phyloP scores from a whole-genome alignment of 805 yeast species.

The Blastobotrys chiropterorum region DNA sequence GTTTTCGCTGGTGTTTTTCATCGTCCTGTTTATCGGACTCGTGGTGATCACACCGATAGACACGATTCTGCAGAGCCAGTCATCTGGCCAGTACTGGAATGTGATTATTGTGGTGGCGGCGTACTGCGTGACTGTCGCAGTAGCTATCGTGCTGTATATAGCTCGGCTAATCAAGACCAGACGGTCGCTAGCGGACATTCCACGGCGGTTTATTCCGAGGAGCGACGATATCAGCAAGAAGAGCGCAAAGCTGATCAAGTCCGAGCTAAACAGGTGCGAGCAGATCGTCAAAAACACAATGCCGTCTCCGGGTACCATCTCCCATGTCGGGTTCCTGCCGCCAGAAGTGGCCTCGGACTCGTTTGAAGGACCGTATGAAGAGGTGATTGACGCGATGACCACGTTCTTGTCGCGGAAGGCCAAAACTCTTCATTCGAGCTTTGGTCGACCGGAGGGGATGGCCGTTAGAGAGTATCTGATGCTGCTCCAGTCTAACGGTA shows the following conservation, averaged over 20 bases:
- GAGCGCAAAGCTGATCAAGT: constrained; percentile 36
- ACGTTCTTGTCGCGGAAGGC: constrained; percentile 30
- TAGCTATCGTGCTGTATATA: constrained; percentile 46
- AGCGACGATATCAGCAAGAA: constrained; percentile 51
- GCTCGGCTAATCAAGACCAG: constrained; percentile 54
- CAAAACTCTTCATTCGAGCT: constrained; percentile 34
- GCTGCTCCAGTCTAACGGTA: constrained; percentile 31
- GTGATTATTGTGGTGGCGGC: constrained; percentile 75
- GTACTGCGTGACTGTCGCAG: constrained; percentile 51
- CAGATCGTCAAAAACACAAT: constrained; percentile 36
- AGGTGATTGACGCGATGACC: constrained; percentile 21
- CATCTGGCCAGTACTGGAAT: constrained; percentile 64
- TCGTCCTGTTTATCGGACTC: constrained; percentile 43
- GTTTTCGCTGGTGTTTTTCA: constrained; percentile 25
- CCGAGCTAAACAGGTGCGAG: constrained; percentile 39
- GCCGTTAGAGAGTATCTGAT: constrained; percentile 42
- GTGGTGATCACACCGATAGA: constrained; percentile 74
- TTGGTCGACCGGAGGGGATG: constrained; percentile 30
- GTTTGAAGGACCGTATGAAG: constrained; percentile 25
- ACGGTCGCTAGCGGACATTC: constrained; percentile 65
- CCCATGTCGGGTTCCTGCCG: constrained; percentile 49
- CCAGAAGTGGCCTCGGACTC: constrained; percentile 30
- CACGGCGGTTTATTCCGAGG: constrained; percentile 68
- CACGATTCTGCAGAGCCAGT: constrained; percentile 56
- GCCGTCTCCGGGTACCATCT: constrained; percentile 35